Percentiles rank a stretch among this genome's conserved stretches.
phyloP scores from a whole-genome alignment of 805 yeast species.

The Cyberlindnera americana region DNA sequence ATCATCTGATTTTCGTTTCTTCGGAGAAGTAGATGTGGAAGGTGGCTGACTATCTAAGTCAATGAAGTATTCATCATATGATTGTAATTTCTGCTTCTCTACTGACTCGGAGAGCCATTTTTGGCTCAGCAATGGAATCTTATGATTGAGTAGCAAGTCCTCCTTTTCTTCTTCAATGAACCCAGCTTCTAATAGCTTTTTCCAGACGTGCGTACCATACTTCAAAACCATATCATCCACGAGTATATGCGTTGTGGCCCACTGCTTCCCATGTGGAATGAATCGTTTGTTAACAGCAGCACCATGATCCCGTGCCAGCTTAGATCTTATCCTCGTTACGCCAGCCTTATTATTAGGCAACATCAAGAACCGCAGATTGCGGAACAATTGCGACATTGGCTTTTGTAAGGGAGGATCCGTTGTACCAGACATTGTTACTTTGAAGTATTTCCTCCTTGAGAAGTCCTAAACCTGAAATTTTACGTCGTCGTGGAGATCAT shows the following conservation, averaged over 20 bases:
- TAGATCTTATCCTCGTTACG: slow-evolving; percentile 17
- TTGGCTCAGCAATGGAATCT: slow-evolving; percentile 15
- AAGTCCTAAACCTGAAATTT: too few species aligned
- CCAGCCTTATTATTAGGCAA: slow-evolving; percentile 22
- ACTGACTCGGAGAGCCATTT: slow-evolving; percentile 24
- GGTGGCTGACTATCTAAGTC: slow-evolving; percentile 4
- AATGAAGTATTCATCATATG: slow-evolving; percentile 8
- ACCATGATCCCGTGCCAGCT: slow-evolving; percentile 19
- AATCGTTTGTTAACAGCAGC: slow-evolving; percentile 15
- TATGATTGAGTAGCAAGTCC: background rate
- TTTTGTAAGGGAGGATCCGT: slow-evolving; percentile 2
- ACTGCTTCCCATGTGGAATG: background rate
- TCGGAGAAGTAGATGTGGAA: background rate
- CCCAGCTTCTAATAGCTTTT: slow-evolving; percentile 5
- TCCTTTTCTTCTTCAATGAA: slow-evolving; percentile 1
- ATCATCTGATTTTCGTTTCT: slow-evolving; percentile 2
- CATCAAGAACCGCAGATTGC: slow-evolving; percentile 18
- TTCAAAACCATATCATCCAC: slow-evolving; percentile 19
- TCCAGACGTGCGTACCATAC: slow-evolving; percentile 10
- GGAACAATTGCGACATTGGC: slow-evolving; percentile 16
- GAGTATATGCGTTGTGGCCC: slow-evolving; percentile 19
- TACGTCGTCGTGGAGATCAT: background rate
- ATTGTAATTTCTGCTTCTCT: slow-evolving; percentile 7
- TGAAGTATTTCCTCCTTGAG: too few species aligned
- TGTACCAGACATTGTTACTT: background rate